phyloP scores from a whole-genome alignment of 768 basidiomycete species.

The Macrolepiota albuminosa region DNA sequence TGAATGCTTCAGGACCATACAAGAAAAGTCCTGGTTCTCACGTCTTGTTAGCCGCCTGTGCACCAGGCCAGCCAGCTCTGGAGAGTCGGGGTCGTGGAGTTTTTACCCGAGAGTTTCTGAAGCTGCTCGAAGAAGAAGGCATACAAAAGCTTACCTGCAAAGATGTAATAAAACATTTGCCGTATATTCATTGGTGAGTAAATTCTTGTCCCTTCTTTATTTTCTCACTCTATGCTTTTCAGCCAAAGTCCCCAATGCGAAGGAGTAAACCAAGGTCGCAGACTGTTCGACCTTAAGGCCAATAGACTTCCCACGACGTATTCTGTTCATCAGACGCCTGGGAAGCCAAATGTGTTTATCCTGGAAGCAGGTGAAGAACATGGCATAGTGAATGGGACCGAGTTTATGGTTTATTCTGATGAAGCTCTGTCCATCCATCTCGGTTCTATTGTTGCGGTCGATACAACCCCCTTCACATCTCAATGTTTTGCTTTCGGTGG shows the following conservation, averaged over 20 bases:
- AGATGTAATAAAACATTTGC: background rate
- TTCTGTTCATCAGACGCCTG: background rate
- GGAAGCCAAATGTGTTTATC: background rate
- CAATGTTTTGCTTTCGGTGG: background rate
- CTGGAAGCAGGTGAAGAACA: background rate
- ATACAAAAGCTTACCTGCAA: constrained; percentile 2
- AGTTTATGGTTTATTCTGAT: background rate
- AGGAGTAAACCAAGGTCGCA: constrained; percentile 3
- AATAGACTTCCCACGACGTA: background rate
- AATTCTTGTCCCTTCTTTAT: background rate
- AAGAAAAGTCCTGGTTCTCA: background rate
- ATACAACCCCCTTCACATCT: background rate
- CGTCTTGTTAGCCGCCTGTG: constrained; percentile 1
- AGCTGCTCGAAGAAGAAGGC: background rate
- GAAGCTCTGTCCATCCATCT: background rate
- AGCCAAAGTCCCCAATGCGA: constrained; percentile 6
- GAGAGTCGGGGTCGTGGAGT: background rate
- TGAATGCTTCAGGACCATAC: background rate
- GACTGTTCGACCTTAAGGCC: background rate
- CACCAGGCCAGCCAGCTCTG: background rate
- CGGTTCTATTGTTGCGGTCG: background rate
- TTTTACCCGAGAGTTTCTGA: background rate
- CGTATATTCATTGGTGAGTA: background rate
- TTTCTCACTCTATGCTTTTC: background rate
- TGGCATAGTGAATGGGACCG: background rate